phyloP scores from a whole-genome alignment of 768 basidiomycete genomes.

The Pseudohyphozyma bogoriensis region DNA sequence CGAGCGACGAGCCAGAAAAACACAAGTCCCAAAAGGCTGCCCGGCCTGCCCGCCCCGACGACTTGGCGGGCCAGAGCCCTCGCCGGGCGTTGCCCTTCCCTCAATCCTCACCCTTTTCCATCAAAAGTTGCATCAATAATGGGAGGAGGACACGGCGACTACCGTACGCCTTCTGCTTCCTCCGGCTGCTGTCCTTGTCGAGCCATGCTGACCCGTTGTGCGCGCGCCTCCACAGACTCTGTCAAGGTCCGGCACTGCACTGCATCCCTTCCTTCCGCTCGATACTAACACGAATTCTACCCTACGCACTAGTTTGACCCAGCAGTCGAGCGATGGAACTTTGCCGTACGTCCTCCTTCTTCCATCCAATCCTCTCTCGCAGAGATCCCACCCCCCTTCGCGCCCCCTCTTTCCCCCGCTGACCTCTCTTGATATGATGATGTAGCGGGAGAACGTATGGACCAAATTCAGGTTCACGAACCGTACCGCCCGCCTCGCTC shows the following conservation, averaged over 20 bases:
- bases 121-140: background rate
- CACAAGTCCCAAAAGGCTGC: too few relatives aligned
- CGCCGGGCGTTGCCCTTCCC: too few relatives aligned
- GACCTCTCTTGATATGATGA: background rate
- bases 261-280: background rate
- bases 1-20: too few relatives aligned
- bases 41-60: too few relatives aligned
- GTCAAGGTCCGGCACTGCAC: conserved; percentile 17
- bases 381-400: background rate
- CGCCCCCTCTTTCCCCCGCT: background rate
- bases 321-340: conserved; percentile 38
- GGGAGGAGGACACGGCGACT: conserved; percentile 26
- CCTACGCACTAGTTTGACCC: conserved; percentile 35
- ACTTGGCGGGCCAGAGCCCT: too few relatives aligned
- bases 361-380: background rate
- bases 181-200: background rate
- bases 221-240: conserved; percentile 19
- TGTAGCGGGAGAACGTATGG: conserved; percentile 40
- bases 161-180: conserved; percentile 1
- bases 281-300: background rate
- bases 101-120: background rate
- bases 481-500: conserved; percentile 33
- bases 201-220: background rate
- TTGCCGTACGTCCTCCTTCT: conserved; percentile 33
- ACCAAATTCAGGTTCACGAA: conserved; percentile 38